Conservation (phyloP, 23 red algal genomes). For the Gracilariopsis chorda region DNA sequence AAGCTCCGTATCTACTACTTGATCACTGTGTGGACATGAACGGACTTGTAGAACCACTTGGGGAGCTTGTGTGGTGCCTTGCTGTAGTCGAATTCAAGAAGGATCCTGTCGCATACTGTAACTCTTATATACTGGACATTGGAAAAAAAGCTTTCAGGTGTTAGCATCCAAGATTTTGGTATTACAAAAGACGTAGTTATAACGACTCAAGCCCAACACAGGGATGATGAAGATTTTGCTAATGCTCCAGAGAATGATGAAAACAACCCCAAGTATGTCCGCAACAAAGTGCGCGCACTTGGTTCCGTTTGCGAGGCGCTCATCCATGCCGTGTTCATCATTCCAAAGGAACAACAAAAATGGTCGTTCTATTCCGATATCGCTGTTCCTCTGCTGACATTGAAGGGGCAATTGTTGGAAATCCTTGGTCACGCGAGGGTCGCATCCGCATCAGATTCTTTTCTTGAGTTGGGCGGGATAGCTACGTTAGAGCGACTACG, state of each 20-base stretch:
- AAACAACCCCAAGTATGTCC: background rate
- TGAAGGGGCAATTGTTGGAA: slow-evolving; percentile 22
- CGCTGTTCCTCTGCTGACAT: background rate
- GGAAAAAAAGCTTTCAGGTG: slow-evolving; percentile 33
- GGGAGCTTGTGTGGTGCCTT: slow-evolving; percentile 59
- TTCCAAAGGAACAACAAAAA: slow-evolving; percentile 10
- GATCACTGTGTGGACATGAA: slow-evolving; percentile 27
- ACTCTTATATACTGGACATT: slow-evolving; percentile 54
- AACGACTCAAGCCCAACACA: background rate
- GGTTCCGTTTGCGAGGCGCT: slow-evolving; percentile 60
- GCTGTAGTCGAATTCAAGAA: slow-evolving; percentile 14
- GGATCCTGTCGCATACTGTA: background rate
- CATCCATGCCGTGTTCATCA: slow-evolving; percentile 38
- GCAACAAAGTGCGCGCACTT: slow-evolving; percentile 36
- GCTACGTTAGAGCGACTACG: slow-evolving; percentile 7
- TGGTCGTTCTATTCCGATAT: slow-evolving; percentile 26
- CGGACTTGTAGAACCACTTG: slow-evolving; percentile 35
- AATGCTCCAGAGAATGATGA: slow-evolving; percentile 1
- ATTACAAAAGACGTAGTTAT: slow-evolving; percentile 42
- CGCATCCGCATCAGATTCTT: slow-evolving; percentile 35
- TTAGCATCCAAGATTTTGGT: slow-evolving; percentile 53
- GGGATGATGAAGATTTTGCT: background rate
- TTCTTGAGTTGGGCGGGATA: slow-evolving; percentile 43
- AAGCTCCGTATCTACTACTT: slow-evolving; percentile 42
- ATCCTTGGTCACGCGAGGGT: slow-evolving; percentile 21